Conservation (phyloP, 2,329 filamentous ascomycete genomes). For the Aspergillus ibericus region DNA sequence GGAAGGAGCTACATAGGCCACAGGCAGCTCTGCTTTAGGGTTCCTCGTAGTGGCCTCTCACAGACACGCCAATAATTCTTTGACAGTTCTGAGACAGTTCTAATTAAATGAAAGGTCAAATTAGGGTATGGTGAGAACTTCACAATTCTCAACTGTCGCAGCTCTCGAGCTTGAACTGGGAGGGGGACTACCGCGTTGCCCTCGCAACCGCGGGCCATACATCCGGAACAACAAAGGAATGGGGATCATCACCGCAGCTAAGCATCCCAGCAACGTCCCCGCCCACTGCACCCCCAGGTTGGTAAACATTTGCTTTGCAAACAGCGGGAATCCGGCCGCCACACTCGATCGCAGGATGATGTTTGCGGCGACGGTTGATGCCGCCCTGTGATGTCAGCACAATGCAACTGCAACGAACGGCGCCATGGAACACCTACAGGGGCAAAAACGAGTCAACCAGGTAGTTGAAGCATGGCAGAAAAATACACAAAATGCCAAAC, state of each 20-base stretch:
- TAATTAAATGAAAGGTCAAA: too few relatives aligned
- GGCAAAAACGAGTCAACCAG: constrained; percentile 60
- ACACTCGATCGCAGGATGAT: constrained; percentile 47
- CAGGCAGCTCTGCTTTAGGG: too few relatives aligned
- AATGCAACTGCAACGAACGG: background rate
- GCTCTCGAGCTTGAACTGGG: too few relatives aligned
- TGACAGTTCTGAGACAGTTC: too few relatives aligned
- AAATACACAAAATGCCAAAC: constrained; percentile 58
- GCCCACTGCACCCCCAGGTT: constrained; percentile 43
- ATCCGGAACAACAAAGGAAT: constrained; percentile 35
- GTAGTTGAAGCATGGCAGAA: constrained; percentile 58
- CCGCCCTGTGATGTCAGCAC: constrained; percentile 36
- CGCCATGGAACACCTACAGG: constrained; percentile 35
- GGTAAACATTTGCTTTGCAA: constrained; percentile 39
- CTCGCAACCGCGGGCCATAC: constrained; percentile 29
- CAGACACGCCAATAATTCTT: too few relatives aligned
- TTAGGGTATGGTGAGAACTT: too few relatives aligned
- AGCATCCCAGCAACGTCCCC: constrained; percentile 37
- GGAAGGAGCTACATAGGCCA: too few relatives aligned
- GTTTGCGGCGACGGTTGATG: constrained; percentile 54
- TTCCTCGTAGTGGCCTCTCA: too few relatives aligned
- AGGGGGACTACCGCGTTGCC: background rate
- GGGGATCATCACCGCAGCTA: constrained; percentile 38
- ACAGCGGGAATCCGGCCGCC: constrained; percentile 39
- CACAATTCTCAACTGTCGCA: too few relatives aligned